Conservation (phyloP, 140 eudicot species). For the Oenanthe javanica region DNA sequence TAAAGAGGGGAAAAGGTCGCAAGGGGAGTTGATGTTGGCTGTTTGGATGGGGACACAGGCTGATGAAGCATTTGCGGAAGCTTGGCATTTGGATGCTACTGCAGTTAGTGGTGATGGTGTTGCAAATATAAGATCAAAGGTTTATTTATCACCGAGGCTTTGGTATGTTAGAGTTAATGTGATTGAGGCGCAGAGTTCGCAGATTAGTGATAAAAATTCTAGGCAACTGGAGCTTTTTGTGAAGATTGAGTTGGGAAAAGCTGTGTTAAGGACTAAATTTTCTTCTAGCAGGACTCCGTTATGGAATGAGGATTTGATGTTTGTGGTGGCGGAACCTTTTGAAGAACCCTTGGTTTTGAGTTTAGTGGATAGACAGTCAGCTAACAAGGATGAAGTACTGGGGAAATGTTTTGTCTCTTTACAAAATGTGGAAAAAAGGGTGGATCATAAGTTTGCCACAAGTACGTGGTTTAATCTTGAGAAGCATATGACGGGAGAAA, state of each 20-base stretch:
- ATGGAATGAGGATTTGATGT: slow-evolving; percentile 70
- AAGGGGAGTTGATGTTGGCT: slow-evolving; percentile 54
- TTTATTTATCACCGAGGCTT: slow-evolving; percentile 54
- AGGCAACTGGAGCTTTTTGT: slow-evolving; percentile 37
- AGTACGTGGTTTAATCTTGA: slow-evolving; percentile 53
- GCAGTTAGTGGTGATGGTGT: slow-evolving; percentile 28
- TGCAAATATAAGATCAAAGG: slow-evolving; percentile 38
- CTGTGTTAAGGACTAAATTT: slow-evolving; percentile 26
- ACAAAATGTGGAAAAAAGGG: slow-evolving; percentile 35
- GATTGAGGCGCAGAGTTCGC: slow-evolving; percentile 57
- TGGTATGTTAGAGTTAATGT: slow-evolving; percentile 62
- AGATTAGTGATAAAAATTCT: slow-evolving; percentile 7
- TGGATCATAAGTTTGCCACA: slow-evolving; percentile 22
- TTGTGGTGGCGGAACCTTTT: slow-evolving; percentile 59
- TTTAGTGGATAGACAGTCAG: slow-evolving; percentile 39
- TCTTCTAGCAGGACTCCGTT: slow-evolving; percentile 29
- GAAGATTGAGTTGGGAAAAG: slow-evolving; percentile 32
- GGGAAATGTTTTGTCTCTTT: slow-evolving; percentile 44
- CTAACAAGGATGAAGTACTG: slow-evolving; percentile 32
- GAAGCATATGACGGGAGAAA: slow-evolving; percentile 24
- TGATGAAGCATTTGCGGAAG: slow-evolving; percentile 30
- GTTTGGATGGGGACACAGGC: slow-evolving; percentile 70
- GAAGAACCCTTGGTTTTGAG: slow-evolving; percentile 41
- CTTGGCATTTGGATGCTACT: slow-evolving; percentile 46
- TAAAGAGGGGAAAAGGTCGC: slow-evolving; percentile 24